These are phyloP conservation scores for Aphanomyces cochlioides DNA, from an alignment of 352 stramenopile genomes.

Conservation along the genomic window DNA sequence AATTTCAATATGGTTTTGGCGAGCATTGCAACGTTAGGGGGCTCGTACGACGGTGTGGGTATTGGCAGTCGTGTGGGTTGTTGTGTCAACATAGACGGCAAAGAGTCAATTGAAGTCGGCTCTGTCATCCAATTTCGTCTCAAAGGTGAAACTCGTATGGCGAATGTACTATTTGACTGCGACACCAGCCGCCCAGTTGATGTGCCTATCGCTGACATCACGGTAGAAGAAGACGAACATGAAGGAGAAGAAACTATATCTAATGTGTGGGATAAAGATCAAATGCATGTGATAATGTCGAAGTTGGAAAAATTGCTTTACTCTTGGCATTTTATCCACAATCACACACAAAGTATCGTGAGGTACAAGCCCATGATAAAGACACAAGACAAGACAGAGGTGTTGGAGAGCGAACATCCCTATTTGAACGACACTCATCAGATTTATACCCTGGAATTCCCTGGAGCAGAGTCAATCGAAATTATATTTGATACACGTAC, in stretches of 20 bases:
- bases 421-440: slow-evolving; percentile 59
- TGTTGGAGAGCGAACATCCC: slow-evolving; percentile 74
- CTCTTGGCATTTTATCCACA: not conserved
- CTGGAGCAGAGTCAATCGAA: slow-evolving; percentile 58
- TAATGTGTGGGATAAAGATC: slow-evolving; percentile 5
- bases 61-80: slow-evolving; percentile 62
- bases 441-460: slow-evolving; percentile 63
- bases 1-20: slow-evolving; percentile 33
- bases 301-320: slow-evolving; percentile 1
- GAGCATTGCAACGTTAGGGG: slow-evolving; percentile 50
- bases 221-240: slow-evolving; percentile 39
- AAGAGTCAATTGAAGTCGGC: slow-evolving; percentile 68
- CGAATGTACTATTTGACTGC: slow-evolving; percentile 66
- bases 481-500: slow-evolving; percentile 80
- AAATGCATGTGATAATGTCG: not conserved
- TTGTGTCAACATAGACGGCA: slow-evolving; percentile 71
- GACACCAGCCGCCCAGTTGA: slow-evolving; percentile 51
- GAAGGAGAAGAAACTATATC: slow-evolving; percentile 42
- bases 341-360: too few species aligned
- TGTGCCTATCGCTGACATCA: slow-evolving; percentile 54
- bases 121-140: slow-evolving; percentile 58
- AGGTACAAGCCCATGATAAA: slow-evolving; percentile 47
- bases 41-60: slow-evolving; percentile 47
- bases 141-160: slow-evolving; percentile 42
- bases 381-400: slow-evolving; percentile 66